Base-by-base conservation (phyloP, 805 yeast genomes). In the Saccharomycopsis fermentans region DNA sequence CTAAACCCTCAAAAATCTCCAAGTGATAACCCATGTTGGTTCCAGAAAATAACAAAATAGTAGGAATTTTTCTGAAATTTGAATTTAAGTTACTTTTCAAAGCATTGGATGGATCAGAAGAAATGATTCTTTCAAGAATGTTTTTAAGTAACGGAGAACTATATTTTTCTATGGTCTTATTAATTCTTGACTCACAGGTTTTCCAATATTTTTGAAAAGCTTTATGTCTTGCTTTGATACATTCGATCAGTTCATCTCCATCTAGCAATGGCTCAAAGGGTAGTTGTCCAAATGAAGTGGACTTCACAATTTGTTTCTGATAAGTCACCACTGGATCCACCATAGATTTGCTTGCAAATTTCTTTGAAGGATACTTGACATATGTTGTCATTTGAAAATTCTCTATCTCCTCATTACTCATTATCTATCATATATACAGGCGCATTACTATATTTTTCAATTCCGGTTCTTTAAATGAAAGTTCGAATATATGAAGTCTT, bases 21-120 rank as follows among this genome's bases (percentile, higher is more conserved):
- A 29, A 14, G 35, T 60, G 61, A 35, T 54, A 36, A 21, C 59
- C 57, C 11, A 58, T 60, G 47, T 58, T 58, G 11, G 63, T 58
- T 2, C 63, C 63, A 2, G 56, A 48, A 21, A 56, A 32, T 9
- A 60, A 29, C n/a, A 60, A 24, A n/a, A 54, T 58, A 8, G 61
- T 54, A 3, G 57, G 54, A 2, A 58, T 54, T 47, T 47, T 57
- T 26, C 11, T 39, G 16, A 57, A 40, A 8, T 27, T 19, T n/a
- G 51, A 32, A 39, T 12, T 34, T n/a, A 34, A 17, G 24, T n/a
- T 32, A 11, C 19, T 24, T 12, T 21, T 6, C 6, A 40, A 16
- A n/a, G 3, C 26, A 4, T n/a, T 50, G 21, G 19, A n/a, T 36
- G 29, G 40, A 24, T 43, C 14, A 6, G 58, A 52, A 9, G 24